Evolutionary conservation across 106 monocot genomes (phyloP).

Genomic region (Platanthera zijinensis): DNA sequence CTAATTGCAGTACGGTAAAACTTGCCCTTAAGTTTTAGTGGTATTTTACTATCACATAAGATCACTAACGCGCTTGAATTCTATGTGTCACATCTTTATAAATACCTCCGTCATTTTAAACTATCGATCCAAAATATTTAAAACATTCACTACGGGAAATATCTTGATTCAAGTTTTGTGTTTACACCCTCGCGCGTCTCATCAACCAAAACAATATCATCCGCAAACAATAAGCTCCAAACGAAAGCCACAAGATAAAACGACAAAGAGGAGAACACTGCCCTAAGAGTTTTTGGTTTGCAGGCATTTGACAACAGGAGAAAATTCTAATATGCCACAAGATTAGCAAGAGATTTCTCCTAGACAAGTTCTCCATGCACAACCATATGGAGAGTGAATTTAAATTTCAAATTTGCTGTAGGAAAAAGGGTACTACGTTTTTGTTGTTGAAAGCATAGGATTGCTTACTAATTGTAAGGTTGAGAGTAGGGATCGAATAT

Average conservation of each 20-base stretch:
- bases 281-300: neutral
- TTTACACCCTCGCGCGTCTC: too few relatives aligned
- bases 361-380: constrained; percentile 1
- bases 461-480: constrained; percentile 87
- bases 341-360: neutral
- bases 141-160: too few relatives aligned
- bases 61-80: too few relatives aligned
- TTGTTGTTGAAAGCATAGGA: neutral
- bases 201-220: too few relatives aligned
- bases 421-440: neutral
- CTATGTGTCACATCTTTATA: too few relatives aligned
- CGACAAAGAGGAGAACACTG: neutral
- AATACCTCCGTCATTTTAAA: too few relatives aligned
- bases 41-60: too few relatives aligned
- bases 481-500: constrained; percentile 81
- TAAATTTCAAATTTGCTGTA: neutral
- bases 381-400: neutral
- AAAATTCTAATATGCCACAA: neutral
- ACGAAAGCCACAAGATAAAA: neutral
- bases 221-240: too few relatives aligned
- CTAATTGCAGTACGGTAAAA: too few relatives aligned
- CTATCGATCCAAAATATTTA: too few relatives aligned
- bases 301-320: neutral
- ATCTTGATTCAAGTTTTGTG: too few relatives aligned
- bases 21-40: too few relatives aligned